Percentiles rank a stretch among this genome's conserved stretches.
Conservation (phyloP, 2,329 filamentous ascomycete species). For the Dactylellina parvicollis region DNA sequence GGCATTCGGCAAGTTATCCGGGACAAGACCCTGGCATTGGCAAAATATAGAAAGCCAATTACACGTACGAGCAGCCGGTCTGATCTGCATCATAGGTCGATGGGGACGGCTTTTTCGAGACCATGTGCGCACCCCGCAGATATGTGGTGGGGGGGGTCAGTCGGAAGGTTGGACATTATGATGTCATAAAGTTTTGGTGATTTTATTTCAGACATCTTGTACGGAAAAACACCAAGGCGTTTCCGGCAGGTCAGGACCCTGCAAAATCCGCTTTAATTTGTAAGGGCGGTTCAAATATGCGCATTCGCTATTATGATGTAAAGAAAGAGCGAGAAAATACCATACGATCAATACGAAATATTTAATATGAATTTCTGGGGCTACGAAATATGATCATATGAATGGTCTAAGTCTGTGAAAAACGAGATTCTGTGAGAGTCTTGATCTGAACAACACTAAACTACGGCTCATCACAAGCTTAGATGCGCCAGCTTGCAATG, state of each 20-base stretch:
- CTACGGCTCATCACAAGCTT: no score
- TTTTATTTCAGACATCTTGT: background rate
- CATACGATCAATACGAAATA: no score
- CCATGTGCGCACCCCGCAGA: background rate
- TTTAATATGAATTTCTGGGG: no score
- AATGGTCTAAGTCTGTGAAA: no score
- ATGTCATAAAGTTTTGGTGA: slow-evolving; percentile 12
- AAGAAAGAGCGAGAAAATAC: no score
- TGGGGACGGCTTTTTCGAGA: background rate
- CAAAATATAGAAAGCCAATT: slow-evolving; percentile 2
- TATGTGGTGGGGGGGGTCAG: background rate
- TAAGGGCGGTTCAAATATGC: no score
- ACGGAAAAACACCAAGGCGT: background rate
- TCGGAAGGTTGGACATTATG: slow-evolving; percentile 15
- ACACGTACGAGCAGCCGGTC: background rate
- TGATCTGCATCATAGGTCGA: slow-evolving; percentile 15
- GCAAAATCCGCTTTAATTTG: no score
- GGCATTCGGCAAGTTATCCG: slow-evolving; percentile 42
- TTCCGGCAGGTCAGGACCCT: background rate
- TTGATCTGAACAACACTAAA: no score
- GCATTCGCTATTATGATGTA: no score
- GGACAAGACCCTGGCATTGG: slow-evolving; percentile 4
- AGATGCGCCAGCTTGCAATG: no score
- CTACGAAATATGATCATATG: no score
- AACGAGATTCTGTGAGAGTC: no score